Evolutionary conservation across 441 rosid genomes (phyloP), one percentile per base, ranked within the genome.

Genomic region (Euphorbia celastroides): DNA sequence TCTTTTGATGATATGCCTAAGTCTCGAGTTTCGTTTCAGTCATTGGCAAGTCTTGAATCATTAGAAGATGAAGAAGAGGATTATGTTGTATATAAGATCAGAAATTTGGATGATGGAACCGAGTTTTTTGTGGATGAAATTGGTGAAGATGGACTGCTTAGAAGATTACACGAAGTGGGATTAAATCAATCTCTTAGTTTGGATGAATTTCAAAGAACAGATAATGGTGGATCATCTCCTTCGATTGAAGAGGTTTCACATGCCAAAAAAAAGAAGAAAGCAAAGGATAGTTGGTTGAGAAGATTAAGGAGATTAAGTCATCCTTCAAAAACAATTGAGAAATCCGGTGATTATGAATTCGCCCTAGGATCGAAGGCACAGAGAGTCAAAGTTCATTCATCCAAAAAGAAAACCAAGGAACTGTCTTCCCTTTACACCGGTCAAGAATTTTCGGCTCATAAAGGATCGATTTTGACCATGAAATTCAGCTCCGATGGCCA

Each of bases 401-500:
- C 74, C n/a, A 81, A 80, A 46, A 93, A 89, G 78, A 78, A 78
- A 31, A 80, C 78, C 23, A 91, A 86, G 85, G 95, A 91, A 78
- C 77, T 93, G 41, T 89, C 99, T 10, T 82, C 88, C 44, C 81
- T 93, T 38, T 84, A 77, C 74, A 30, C 72, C 5, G 95, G 89
- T 36, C 97, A 93, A 75, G 94, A 91, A 55, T 79, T 82, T 76
- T 65, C 60, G 23, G 96, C 96, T 1, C 98, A 93, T 25, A 80
- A 80, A 10, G 96, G 97, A 63, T 81, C 86, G 19, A 89, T 89
- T 69, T 82, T 84, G 73, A 80, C 89, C 8, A 89, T 91, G 97
- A 93, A 93, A 77, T 91, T 93, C 78, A 90, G 93, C 72, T 86
- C 74, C 11, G 97, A 91, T 67, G 97, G 98, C 2, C 80, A 76